These are phyloP conservation scores for Neurospora cerealis DNA, from an alignment of 495 filamentous ascomycete genomes.

Conservation along the genomic window DNA sequence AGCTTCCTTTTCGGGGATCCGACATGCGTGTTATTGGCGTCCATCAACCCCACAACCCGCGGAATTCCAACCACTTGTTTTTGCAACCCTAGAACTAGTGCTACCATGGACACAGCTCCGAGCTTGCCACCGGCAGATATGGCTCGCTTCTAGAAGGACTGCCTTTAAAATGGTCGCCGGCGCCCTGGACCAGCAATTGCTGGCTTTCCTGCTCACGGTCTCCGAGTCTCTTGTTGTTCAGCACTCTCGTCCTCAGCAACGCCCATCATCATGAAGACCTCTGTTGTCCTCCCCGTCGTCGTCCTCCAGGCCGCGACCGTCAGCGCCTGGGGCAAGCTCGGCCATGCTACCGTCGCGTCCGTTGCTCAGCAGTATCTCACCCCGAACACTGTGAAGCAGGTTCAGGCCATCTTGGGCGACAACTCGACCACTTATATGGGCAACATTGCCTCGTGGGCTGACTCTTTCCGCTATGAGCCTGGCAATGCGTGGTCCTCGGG, in stretches of 20 bases:
- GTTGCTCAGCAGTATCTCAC: slow-evolving; percentile 45
- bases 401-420: slow-evolving; percentile 39
- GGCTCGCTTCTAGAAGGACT: neutral
- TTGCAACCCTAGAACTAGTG: neutral
- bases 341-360: slow-evolving; percentile 48
- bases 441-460: slow-evolving; percentile 52
- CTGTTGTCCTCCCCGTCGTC: neutral
- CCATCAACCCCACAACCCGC: neutral
- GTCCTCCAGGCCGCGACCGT: neutral
- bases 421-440: slow-evolving; percentile 46
- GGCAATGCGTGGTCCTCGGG: slow-evolving; percentile 44
- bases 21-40: neutral
- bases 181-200: neutral
- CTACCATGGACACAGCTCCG: neutral
- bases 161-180: neutral
- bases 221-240: neutral
- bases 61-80: neutral
- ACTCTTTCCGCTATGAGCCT: slow-evolving; percentile 43
- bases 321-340: slow-evolving; percentile 45
- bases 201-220: neutral
- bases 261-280: neutral
- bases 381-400: slow-evolving; percentile 31
- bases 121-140: neutral
- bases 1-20: neutral
- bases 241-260: neutral